Evolutionary conservation across 768 basidiomycete genomes (phyloP).

Genomic region (Mycena maculata): DNA sequence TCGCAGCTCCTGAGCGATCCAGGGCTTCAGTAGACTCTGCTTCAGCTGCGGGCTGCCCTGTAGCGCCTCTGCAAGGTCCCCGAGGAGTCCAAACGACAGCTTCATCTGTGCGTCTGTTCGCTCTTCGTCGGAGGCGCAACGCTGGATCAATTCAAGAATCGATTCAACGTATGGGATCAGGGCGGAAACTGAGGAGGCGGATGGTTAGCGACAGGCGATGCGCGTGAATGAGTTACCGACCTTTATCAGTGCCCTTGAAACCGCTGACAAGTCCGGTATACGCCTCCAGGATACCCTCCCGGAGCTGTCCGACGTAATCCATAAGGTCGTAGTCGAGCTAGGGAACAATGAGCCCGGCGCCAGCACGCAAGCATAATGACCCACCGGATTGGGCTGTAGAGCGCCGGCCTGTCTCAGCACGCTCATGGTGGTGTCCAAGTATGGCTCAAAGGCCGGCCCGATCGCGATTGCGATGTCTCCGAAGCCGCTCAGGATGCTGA

Average conservation of each 20-base stretch:
- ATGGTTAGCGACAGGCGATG: constrained; percentile 25
- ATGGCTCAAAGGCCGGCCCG: constrained; percentile 87
- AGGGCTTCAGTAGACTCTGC: constrained; percentile 79
- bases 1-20: constrained; percentile 81
- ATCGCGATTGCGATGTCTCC: constrained; percentile 97
- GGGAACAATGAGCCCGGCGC: constrained; percentile 26
- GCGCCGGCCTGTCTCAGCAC: constrained; percentile 92
- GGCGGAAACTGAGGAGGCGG: constrained; percentile 51
- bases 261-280: constrained; percentile 96
- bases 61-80: constrained; percentile 93
- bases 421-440: constrained; percentile 88
- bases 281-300: constrained; percentile 96
- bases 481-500: constrained; percentile 94
- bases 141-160: constrained; percentile 86
- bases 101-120: constrained; percentile 82
- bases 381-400: constrained; percentile 87
- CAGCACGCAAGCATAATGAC: constrained; percentile 39
- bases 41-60: constrained; percentile 79
- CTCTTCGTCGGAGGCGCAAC: constrained; percentile 84
- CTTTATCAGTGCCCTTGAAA: constrained; percentile 85
- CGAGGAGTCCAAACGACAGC: constrained; percentile 85
- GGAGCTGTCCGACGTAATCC: constrained; percentile 89
- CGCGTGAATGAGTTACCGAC: constrained; percentile 51
- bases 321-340: constrained; percentile 89
- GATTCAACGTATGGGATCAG: constrained; percentile 77